Base-by-base conservation (phyloP, 352 stramenopile species). In the Phytophthora boehmeriae region DNA sequence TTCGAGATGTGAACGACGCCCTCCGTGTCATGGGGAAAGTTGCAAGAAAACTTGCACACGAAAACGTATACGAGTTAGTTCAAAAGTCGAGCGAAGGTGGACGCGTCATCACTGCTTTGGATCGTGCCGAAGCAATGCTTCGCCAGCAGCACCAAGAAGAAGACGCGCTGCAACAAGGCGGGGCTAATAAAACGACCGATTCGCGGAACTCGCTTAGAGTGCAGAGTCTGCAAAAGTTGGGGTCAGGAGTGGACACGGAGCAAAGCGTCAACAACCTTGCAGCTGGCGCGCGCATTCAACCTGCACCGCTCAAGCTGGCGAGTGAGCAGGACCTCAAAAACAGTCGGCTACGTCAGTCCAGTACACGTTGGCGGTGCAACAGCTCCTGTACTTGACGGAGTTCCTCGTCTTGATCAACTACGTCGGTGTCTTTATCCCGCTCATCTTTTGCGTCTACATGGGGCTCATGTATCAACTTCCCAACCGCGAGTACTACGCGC, bases 391-490 rank as follows among this genome's bases (percentile, higher is more conserved):
- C 13, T 32, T 71, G 39, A 74, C 66, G 3, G 61, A 74, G 46
- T 74, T 71, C 32, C 49, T 74, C 8, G 50, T 70, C 19, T 44
- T 79, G 2, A 68, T 69, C 45, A 71, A 72, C 47, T 76, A 69
- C 39, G 63, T 74, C 27, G 60, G 57, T 14, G 66, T 74, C 16
- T 63, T 74, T 27, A 70, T 74, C 19, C 66, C 60, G n/a, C 44
- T 74, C 1, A 63, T 67, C 9, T 74, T 71, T 36, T 61, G 66
- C 2, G 64, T 60, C 20, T 73, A 66, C 54, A 57, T 73, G 53
- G 48, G 16, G 5, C 6, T 61, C 28, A 66, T 68, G 49, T 68
- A 63, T 30, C 45, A 25, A 5, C 19, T 75, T 14, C 61, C 61
- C 17, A 75, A 75, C 16, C 61, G 55, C 19, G 23, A 19, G 0